Evolutionary conservation across 345 rosid species (phyloP).

Genomic region (Salix exigua): DNA sequence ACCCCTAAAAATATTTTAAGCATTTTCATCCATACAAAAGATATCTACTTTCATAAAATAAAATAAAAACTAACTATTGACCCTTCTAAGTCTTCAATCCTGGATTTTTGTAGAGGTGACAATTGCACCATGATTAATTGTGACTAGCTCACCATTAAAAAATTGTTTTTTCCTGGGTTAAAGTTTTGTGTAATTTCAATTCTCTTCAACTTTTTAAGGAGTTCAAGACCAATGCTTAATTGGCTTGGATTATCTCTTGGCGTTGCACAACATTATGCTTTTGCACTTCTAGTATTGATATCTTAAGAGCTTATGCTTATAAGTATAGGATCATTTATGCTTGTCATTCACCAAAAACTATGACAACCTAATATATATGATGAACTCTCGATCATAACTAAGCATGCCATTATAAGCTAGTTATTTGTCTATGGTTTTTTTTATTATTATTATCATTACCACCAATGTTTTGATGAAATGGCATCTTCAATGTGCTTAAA

Average conservation of each 20-base stretch:
- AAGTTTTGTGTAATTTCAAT: neutral
- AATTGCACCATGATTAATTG: too few relatives aligned
- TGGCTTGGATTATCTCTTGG: neutral
- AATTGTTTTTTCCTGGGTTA: too few relatives aligned
- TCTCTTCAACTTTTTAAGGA: neutral
- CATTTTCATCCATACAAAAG: too few relatives aligned
- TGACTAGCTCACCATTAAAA: too few relatives aligned
- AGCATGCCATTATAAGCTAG: neutral
- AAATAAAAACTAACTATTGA: too few relatives aligned
- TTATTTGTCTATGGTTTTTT: neutral
- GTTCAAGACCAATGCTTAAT: neutral
- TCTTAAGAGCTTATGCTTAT: neutral
- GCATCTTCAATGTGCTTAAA: neutral
- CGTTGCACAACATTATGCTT: neutral
- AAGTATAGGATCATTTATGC: neutral
- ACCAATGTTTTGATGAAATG: neutral
- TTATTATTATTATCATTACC: neutral
- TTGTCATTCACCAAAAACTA: neutral
- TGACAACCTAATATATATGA: conserved; percentile 7
- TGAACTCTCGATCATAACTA: conserved; percentile 5
- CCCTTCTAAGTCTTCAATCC: too few relatives aligned
- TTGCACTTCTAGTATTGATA: neutral
- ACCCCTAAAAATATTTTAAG: too few relatives aligned
- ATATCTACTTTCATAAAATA: too few relatives aligned
- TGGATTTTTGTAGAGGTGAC: too few relatives aligned